Evolutionary conservation across 768 basidiomycete genomes (phyloP).

Genomic region (Tylopilus plumbeoviolaceoides): DNA sequence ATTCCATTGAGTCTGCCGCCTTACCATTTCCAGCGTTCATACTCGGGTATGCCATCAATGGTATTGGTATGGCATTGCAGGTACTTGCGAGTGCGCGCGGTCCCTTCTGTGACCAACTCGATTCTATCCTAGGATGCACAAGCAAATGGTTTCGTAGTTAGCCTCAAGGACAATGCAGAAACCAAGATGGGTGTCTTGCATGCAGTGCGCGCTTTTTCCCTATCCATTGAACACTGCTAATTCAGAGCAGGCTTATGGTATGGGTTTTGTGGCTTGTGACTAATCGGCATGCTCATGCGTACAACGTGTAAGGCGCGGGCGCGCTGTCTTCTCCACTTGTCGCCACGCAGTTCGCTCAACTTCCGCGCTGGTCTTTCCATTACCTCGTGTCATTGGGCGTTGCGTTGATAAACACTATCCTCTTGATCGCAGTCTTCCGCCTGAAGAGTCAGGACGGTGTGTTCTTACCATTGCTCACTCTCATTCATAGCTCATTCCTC

Average conservation of each 20-base stretch:
- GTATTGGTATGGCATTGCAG: conserved; percentile 43
- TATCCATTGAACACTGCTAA: neutral
- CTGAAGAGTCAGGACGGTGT: conserved; percentile 66
- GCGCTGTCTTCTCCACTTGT: conserved; percentile 69
- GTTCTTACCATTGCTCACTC: conserved; percentile 5
- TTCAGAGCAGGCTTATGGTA: conserved; percentile 32
- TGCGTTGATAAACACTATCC: conserved; percentile 50
- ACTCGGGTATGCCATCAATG: conserved; percentile 40
- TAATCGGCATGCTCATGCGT: conserved; percentile 2
- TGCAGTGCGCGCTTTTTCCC: conserved; percentile 27
- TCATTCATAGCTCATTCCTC: neutral
- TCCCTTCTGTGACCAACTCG: neutral
- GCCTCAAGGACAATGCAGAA: conserved; percentile 34
- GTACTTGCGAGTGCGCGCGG: conserved; percentile 27
- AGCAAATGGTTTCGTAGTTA: conserved; percentile 43
- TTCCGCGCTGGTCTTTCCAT: conserved; percentile 70
- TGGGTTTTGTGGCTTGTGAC: neutral
- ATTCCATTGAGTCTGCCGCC: conserved; percentile 37
- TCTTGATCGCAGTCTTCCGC: conserved; percentile 59
- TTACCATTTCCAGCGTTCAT: conserved; percentile 45
- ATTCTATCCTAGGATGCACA: conserved; percentile 38
- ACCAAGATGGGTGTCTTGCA: conserved; percentile 42
- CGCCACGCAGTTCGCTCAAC: conserved; percentile 74
- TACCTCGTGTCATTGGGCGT: conserved; percentile 68
- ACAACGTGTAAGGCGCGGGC: conserved; percentile 48